phyloP scores from a whole-genome alignment of 2,329 filamentous ascomycete genomes.

The Nothomitra cinnamomea region DNA sequence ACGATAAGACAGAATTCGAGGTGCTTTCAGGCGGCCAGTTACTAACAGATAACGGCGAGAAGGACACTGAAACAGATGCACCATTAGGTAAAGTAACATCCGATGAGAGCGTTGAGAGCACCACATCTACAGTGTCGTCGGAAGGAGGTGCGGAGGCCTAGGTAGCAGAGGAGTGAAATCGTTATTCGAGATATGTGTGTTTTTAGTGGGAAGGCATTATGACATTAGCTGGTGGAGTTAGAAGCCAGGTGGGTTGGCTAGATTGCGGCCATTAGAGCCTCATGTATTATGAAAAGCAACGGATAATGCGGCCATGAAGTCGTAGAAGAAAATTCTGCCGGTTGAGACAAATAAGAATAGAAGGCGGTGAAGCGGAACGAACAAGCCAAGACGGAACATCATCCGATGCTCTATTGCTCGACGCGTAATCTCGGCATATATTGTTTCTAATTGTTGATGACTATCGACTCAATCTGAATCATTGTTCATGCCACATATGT shows the following conservation, averaged over 20 bases:
- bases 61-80: background rate
- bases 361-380: background rate
- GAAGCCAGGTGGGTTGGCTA: background rate
- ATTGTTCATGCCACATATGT: too few species aligned
- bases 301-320: background rate
- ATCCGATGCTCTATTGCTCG: background rate
- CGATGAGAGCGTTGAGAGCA: background rate
- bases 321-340: background rate
- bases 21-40: conserved; percentile 2
- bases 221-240: background rate
- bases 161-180: too few species aligned
- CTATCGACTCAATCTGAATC: too few species aligned
- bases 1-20: conserved; percentile 15
- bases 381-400: background rate
- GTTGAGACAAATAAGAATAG: background rate
- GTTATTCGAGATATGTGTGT: too few species aligned
- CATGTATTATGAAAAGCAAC: background rate
- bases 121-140: too few species aligned
- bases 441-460: too few species aligned
- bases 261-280: background rate
- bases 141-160: too few species aligned
- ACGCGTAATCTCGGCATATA: too few species aligned
- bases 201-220: too few species aligned
- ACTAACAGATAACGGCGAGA: background rate
- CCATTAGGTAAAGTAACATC: background rate